These are phyloP conservation scores for Diaporthe velutina DNA, from an alignment of 2,329 filamentous ascomycete species.

Conservation along the genomic window DNA sequence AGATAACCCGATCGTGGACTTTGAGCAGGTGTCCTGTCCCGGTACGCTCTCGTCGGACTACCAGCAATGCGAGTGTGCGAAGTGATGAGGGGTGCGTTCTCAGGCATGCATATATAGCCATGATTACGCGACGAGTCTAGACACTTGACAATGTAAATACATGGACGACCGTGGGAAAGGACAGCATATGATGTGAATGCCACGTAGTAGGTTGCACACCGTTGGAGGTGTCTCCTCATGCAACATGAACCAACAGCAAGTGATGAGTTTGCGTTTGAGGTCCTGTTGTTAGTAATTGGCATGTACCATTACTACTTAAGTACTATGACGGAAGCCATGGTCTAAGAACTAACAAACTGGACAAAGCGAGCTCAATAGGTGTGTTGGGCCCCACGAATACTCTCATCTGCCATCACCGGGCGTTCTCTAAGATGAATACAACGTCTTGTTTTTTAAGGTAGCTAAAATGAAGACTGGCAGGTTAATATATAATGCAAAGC, in stretches of 20 bases:
- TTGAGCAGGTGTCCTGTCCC: conserved; percentile 28
- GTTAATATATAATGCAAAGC: too few relatives aligned
- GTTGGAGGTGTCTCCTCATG: background rate
- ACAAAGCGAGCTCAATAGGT: too few relatives aligned
- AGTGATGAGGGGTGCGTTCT: background rate
- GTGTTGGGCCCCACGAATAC: too few relatives aligned
- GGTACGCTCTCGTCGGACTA: conserved; percentile 5
- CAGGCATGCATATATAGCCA: background rate
- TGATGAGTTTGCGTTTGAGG: background rate
- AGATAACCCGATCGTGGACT: conserved; percentile 30
- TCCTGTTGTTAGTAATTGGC: too few relatives aligned
- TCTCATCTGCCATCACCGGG: too few relatives aligned
- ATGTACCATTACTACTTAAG: too few relatives aligned
- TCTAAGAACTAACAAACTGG: too few relatives aligned
- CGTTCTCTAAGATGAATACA: too few relatives aligned
- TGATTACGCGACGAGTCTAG: background rate
- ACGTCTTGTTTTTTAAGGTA: too few relatives aligned
- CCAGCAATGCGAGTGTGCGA: conserved; percentile 32
- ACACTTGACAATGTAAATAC: background rate
- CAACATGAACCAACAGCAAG: background rate
- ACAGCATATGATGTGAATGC: background rate
- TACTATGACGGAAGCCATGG: too few relatives aligned
- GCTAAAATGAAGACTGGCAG: too few relatives aligned
- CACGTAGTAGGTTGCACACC: background rate
- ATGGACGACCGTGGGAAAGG: too few relatives aligned